A percentile compares a stretch with the other conserved stretches of the same genome.
Conservation (phyloP, 345 rosid species). For the Eutrema japonicum region DNA sequence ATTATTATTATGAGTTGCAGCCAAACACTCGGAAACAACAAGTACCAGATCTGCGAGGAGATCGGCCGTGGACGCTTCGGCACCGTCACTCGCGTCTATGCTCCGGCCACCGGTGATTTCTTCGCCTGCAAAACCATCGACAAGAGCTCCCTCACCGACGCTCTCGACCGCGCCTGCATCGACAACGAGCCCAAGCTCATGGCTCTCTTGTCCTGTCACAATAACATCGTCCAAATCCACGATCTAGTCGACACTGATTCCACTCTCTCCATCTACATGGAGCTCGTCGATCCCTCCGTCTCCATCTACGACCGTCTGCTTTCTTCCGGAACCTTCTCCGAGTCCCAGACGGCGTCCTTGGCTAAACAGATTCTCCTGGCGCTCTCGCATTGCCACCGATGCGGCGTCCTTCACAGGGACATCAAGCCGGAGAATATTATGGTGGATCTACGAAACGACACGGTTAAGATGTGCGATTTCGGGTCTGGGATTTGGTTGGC, state of each 20-base stretch:
- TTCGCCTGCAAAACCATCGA: constrained; percentile 75
- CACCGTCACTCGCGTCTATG: constrained; percentile 58
- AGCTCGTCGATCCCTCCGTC: constrained; percentile 55
- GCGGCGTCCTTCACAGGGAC: constrained; percentile 76
- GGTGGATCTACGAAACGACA: constrained; percentile 49
- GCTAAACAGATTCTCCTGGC: constrained; percentile 60
- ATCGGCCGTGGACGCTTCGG: constrained; percentile 87
- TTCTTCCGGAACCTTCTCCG: constrained; percentile 43
- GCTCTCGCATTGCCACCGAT: constrained; percentile 69
- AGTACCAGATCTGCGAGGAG: constrained; percentile 69
- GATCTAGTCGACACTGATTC: constrained; percentile 61
- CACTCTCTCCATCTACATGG: constrained; percentile 59
- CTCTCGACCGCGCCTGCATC: constrained; percentile 65
- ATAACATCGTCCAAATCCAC: constrained; percentile 62
- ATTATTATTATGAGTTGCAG: constrained; percentile 33
- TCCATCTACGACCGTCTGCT: constrained; percentile 59
- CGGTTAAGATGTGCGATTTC: constrained; percentile 65
- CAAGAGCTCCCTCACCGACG: constrained; percentile 56
- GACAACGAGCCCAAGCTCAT: constrained; percentile 74
- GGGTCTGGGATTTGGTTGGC: constrained; percentile 63
- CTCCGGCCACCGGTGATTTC: constrained; percentile 50
- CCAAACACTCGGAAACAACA: constrained; percentile 47
- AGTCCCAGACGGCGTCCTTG: constrained; percentile 53
- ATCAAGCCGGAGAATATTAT: constrained; percentile 81
- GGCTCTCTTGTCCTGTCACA: constrained; percentile 60